These are phyloP conservation scores for Penstemon eatonii DNA, from an alignment of 257 asterid genomes.

Conservation along the genomic window DNA sequence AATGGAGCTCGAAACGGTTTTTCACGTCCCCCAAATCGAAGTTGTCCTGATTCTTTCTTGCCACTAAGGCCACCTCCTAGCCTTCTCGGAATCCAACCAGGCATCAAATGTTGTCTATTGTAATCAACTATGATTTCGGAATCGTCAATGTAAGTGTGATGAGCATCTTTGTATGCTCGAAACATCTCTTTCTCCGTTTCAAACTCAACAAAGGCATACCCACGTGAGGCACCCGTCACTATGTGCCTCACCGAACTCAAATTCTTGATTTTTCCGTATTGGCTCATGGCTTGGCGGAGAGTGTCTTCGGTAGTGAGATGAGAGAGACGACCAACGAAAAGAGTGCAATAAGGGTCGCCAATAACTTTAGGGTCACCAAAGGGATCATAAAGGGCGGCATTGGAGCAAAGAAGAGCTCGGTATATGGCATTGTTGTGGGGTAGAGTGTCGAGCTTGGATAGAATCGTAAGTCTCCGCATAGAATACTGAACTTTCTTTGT, in stretches of 20 bases:
- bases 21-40: slow-evolving; percentile 97
- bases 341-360: slow-evolving; percentile 89
- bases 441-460: slow-evolving; percentile 75
- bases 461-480: slow-evolving; percentile 85
- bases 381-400: slow-evolving; percentile 88
- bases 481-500: slow-evolving; percentile 64
- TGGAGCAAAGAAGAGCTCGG: slow-evolving; percentile 88
- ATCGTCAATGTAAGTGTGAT: slow-evolving; percentile 74
- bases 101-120: slow-evolving; percentile 92
- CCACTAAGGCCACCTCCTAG: slow-evolving; percentile 99
- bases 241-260: slow-evolving; percentile 85
- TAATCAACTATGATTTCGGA: slow-evolving; percentile 91
- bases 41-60: slow-evolving; percentile 96
- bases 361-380: slow-evolving; percentile 80
- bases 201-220: slow-evolving; percentile 92
- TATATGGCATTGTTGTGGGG: slow-evolving; percentile 87
- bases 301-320: slow-evolving; percentile 78
- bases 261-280: slow-evolving; percentile 77
- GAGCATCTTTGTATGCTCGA: slow-evolving; percentile 90
- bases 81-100: slow-evolving; percentile 99
- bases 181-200: slow-evolving; percentile 86
- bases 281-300: slow-evolving; percentile 80
- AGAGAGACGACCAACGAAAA: slow-evolving; percentile 83
- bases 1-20: slow-evolving; percentile 86
- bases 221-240: slow-evolving; percentile 95